These are phyloP conservation scores for Ceratocystis lukuohia DNA, from an alignment of 2,329 filamentous ascomycete genomes.

Conservation along the genomic window DNA sequence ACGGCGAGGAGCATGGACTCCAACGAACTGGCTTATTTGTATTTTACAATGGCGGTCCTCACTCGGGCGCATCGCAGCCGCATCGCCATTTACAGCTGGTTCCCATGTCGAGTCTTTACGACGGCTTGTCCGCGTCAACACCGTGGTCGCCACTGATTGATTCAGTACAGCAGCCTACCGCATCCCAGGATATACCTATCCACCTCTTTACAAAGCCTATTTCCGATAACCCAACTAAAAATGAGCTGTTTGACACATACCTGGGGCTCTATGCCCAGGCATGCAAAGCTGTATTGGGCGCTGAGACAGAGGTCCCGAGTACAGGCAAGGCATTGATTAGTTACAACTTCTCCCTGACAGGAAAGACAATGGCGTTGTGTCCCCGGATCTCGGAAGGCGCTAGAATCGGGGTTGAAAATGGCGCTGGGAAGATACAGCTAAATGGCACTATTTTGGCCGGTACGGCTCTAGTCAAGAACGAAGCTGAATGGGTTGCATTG, in stretches of 20 bases:
- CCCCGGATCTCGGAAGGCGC: slow-evolving; percentile 42
- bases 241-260: slow-evolving; percentile 33
- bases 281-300: slow-evolving; percentile 28
- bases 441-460: slow-evolving; percentile 53
- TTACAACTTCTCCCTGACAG: slow-evolving; percentile 51
- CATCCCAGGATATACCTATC: slow-evolving; percentile 30
- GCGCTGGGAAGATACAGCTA: slow-evolving; percentile 35
- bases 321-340: slow-evolving; percentile 40
- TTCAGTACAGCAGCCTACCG: slow-evolving; percentile 23
- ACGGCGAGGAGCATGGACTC: background rate
- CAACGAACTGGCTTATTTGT: slow-evolving; percentile 35
- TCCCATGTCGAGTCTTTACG: slow-evolving; percentile 49
- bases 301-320: slow-evolving; percentile 22
- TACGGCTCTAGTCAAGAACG: slow-evolving; percentile 48
- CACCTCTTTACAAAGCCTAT: slow-evolving; percentile 32
- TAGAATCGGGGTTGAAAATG: slow-evolving; percentile 23
- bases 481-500: slow-evolving; percentile 44
- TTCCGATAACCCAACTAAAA: slow-evolving; percentile 25
- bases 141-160: slow-evolving; percentile 40
- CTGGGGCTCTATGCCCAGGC: slow-evolving; percentile 36
- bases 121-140: slow-evolving; percentile 30
- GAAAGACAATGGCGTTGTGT: slow-evolving; percentile 38
- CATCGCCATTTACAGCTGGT: slow-evolving; percentile 62
- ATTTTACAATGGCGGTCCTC: slow-evolving; percentile 57
- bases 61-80: slow-evolving; percentile 58